Base-by-base conservation (phyloP, 2,329 filamentous ascomycete species). In the Zalaria obscura region DNA sequence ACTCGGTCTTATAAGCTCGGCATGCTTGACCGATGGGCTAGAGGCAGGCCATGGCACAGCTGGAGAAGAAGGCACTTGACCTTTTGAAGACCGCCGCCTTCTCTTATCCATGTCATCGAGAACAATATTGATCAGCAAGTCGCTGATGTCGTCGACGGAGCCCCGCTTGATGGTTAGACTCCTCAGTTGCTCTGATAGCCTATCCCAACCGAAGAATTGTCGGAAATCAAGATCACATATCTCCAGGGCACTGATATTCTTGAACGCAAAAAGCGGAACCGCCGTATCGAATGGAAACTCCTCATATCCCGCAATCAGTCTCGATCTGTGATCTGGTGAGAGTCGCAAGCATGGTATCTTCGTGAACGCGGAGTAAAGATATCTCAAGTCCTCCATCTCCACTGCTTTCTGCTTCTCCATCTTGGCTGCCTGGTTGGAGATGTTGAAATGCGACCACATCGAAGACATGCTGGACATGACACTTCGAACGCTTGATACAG, bases 281-380 rank as follows among this genome's bases (percentile, higher is more conserved):
- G 91, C 91, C 25, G 86, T 94, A 62, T 98, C 91, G 61, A 96
- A 95, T 3, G 91, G 91, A 51, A 96, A 98, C 62, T 95, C 89
- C 62, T 98, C 91, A 57, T 91, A 96, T 27, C 89, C 89, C 50
- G 80, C 76, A 51, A 98, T 95, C 46, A 95, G 69, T 40, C 83
- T 80, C 38, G 89, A 88, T 50, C 86, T 83, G 68, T 87, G 88
- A 61, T 98, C 91, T n/a, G 88, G 88, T 27, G 88, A 80, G 42
- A 98, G 70, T 48, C 82, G 79, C 48, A 98, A 69, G 56, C 85
- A 94, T 0, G 91, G 91, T 35, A 98, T 93, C 66, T 96, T 98
- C 55, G 91, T 98, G 58, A 96, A 98, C 43, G 91, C 86, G 35
- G 91, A 96, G 66, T 95, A 98, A 29, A 98, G 71, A 60, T 98